Evolutionary conservation across 495 filamentous ascomycete genomes (phyloP).

Genomic region (Thermochaetoides thermophila): DNA sequence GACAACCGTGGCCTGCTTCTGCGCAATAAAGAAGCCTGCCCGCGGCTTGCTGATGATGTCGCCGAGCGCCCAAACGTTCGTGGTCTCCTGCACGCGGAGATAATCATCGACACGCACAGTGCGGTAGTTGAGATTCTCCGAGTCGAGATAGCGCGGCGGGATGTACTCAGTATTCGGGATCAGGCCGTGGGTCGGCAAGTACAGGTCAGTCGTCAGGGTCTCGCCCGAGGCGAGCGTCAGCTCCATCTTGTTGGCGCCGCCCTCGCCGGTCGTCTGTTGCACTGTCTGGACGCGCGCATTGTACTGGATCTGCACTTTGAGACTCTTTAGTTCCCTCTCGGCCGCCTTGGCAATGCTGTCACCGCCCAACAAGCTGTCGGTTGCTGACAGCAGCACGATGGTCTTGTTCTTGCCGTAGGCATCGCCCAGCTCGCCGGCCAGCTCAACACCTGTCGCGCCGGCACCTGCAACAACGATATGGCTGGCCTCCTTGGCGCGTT

Average conservation of each 20-base stretch:
- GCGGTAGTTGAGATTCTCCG: constrained; percentile 20
- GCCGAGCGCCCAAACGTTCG: constrained; percentile 38
- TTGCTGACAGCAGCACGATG: constrained; percentile 33
- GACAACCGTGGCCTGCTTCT: constrained; percentile 33
- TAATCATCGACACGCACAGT: constrained; percentile 43
- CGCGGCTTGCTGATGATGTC: constrained; percentile 34
- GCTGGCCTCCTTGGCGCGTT: constrained; percentile 18
- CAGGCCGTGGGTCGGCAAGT: constrained; percentile 47
- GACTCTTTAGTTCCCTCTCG: constrained; percentile 29
- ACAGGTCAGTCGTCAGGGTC: constrained; percentile 37
- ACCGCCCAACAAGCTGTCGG: constrained; percentile 25
- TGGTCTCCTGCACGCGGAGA: constrained; percentile 30
- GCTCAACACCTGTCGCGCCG: constrained; percentile 29
- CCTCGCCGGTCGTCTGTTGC: constrained; percentile 10
- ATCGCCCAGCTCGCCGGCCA: constrained; percentile 28
- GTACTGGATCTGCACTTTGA: constrained; percentile 34
- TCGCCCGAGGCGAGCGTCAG: constrained; percentile 25
- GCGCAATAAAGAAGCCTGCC: constrained; percentile 30
- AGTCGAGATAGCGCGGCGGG: constrained; percentile 27
- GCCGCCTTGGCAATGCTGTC: constrained; percentile 21
- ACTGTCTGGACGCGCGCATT: constrained; percentile 20
- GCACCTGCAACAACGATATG: constrained; percentile 32
- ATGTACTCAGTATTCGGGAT: constrained; percentile 48
- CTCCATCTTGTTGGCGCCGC: constrained; percentile 17
- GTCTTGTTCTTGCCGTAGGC: constrained; percentile 33